phyloP scores from a whole-genome alignment of 2,329 filamentous ascomycete species.

The Blastomyces emzantsi region DNA sequence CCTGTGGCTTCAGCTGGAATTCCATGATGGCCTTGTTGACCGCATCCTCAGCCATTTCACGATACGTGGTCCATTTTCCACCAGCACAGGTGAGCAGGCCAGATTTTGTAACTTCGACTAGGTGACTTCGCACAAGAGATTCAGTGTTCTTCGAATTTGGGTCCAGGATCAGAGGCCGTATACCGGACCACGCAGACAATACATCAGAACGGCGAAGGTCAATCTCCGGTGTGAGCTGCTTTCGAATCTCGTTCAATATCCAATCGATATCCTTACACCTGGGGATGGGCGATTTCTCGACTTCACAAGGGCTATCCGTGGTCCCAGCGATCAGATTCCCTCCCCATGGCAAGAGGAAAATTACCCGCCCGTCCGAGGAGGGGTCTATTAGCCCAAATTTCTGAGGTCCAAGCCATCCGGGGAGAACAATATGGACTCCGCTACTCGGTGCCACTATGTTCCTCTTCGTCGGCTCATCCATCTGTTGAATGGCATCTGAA shows the following conservation, averaged over 20 bases:
- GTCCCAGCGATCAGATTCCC: slow-evolving; percentile 72
- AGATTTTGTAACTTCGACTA: slow-evolving; percentile 59
- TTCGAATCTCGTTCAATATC: slow-evolving; percentile 64
- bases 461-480: slow-evolving; percentile 56
- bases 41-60: slow-evolving; percentile 70
- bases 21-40: slow-evolving; percentile 61
- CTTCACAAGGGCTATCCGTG: slow-evolving; percentile 59
- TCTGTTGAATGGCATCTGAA: slow-evolving; percentile 63
- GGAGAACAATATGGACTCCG: slow-evolving; percentile 65
- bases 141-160: slow-evolving; percentile 67
- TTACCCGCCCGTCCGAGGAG: slow-evolving; percentile 67
- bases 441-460: slow-evolving; percentile 67
- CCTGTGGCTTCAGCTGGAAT: slow-evolving; percentile 49
- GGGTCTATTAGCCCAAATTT: slow-evolving; percentile 72
- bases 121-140: slow-evolving; percentile 66
- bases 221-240: slow-evolving; percentile 65
- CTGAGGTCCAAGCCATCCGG: slow-evolving; percentile 63
- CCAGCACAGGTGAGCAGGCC: slow-evolving; percentile 68
- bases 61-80: slow-evolving; percentile 74
- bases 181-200: slow-evolving; percentile 67
- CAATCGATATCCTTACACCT: slow-evolving; percentile 66
- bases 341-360: slow-evolving; percentile 76
- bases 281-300: slow-evolving; percentile 58
- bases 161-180: slow-evolving; percentile 65
- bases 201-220: slow-evolving; percentile 66